phyloP scores from a whole-genome alignment of 1,284 basidiomycete species.

The Boletus albobrunnescens region DNA sequence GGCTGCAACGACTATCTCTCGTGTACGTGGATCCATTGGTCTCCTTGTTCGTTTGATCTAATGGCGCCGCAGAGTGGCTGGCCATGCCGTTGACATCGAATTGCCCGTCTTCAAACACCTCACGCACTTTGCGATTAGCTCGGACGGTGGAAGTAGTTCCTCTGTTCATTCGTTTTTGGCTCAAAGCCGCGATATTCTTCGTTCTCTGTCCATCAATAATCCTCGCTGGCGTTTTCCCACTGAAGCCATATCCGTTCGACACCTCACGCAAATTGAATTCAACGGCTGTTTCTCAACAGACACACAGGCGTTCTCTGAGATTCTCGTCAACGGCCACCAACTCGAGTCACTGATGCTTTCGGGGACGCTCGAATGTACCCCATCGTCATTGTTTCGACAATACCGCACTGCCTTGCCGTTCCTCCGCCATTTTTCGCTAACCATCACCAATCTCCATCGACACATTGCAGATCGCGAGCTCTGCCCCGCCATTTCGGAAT shows the following conservation, averaged over 20 bases:
- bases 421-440: slow-evolving; percentile 59
- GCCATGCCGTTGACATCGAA: slow-evolving; percentile 49
- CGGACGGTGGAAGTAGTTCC: slow-evolving; percentile 39
- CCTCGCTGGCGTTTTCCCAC: slow-evolving; percentile 55
- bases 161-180: slow-evolving; percentile 46
- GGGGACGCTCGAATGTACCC: slow-evolving; percentile 47
- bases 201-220: slow-evolving; percentile 53
- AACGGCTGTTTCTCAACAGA: slow-evolving; percentile 51
- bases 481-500: slow-evolving; percentile 64
- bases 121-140: slow-evolving; percentile 51
- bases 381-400: slow-evolving; percentile 49
- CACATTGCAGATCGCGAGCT: slow-evolving; percentile 53
- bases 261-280: slow-evolving; percentile 62
- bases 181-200: slow-evolving; percentile 52
- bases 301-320: slow-evolving; percentile 51
- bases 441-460: slow-evolving; percentile 43
- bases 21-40: slow-evolving; percentile 36
- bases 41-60: slow-evolving; percentile 1
- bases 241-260: slow-evolving; percentile 51
- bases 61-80: slow-evolving; percentile 40
- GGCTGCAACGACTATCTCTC: slow-evolving; percentile 52
- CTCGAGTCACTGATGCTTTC: slow-evolving; percentile 57
- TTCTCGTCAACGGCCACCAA: slow-evolving; percentile 57
- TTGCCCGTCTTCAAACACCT: slow-evolving; percentile 57
- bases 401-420: slow-evolving; percentile 46